Evolutionary conservation across 2,329 filamentous ascomycete species (phyloP).

Genomic region (Zymoseptoria passerinii): DNA sequence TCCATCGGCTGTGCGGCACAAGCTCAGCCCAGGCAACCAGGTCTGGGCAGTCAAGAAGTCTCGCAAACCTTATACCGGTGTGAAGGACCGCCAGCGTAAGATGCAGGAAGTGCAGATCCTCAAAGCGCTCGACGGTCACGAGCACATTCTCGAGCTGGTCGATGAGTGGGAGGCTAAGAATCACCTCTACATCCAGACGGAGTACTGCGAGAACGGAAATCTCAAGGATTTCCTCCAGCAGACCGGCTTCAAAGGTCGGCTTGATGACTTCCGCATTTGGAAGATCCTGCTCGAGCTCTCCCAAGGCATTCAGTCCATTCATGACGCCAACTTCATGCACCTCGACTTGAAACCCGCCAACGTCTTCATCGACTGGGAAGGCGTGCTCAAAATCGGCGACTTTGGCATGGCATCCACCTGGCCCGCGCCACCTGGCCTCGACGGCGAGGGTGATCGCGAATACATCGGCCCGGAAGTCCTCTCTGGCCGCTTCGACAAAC

Average conservation of each 20-base stretch:
- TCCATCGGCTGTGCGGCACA: slow-evolving; percentile 22
- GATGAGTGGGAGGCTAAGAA: slow-evolving; percentile 81
- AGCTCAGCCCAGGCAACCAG: slow-evolving; percentile 22
- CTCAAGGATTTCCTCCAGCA: slow-evolving; percentile 77
- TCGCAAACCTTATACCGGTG: slow-evolving; percentile 67
- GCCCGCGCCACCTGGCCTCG: slow-evolving; percentile 67
- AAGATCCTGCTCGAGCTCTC: slow-evolving; percentile 82
- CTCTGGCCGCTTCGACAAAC: slow-evolving; percentile 75
- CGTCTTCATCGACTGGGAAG: slow-evolving; percentile 72
- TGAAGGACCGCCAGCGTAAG: slow-evolving; percentile 72
- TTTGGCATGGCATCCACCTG: slow-evolving; percentile 74
- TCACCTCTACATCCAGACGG: slow-evolving; percentile 92
- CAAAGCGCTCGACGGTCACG: slow-evolving; percentile 64
- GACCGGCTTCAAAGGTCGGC: slow-evolving; percentile 70
- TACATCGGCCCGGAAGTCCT: slow-evolving; percentile 95
- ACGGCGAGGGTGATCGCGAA: slow-evolving; percentile 89
- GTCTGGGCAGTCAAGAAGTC: slow-evolving; percentile 94
- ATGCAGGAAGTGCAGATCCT: slow-evolving; percentile 76
- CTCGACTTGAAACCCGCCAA: slow-evolving; percentile 81
- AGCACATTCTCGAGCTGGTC: slow-evolving; percentile 77
- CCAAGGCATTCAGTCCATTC: slow-evolving; percentile 82
- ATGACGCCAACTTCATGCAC: slow-evolving; percentile 78
- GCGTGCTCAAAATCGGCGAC: slow-evolving; percentile 75
- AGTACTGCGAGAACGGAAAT: slow-evolving; percentile 91
- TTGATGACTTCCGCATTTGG: slow-evolving; percentile 98